Base-by-base conservation (phyloP, 345 rosid species). In the Jatropha curcas region DNA sequence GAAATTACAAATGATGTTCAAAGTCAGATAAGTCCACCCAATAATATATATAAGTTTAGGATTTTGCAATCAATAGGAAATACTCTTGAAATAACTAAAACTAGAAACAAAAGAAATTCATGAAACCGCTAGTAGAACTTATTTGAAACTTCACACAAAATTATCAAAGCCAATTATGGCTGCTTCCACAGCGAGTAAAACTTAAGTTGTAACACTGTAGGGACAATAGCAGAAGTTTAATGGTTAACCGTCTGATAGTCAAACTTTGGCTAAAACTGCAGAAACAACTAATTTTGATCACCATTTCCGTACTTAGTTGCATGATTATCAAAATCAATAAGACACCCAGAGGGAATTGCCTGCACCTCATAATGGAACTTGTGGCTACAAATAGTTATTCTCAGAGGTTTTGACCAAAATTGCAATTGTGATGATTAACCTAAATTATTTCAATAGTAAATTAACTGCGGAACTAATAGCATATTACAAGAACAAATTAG, bases 1-100 rank as follows among this genome's bases (percentile, higher is more conserved):
- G 41, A 63, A 13, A 76, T 11, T 17, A 55, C 41, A 61, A 35
- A 35, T 19, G 20, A 74, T 69, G 45, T 35, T 59, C 52, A 53
- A 58, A 52, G 67, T 72, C 73, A 83, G 80, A 66, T 66, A 66
- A 77, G 19, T 34, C 41, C 50, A 68, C 51, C 50, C 61, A 60
- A 28, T 4, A 58, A 65, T 25, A n/a, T 11, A 34, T 41, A 59
- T 28, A 30, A 68, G 39, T 14, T 16, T 31, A 64, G 20, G 45
- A 16, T 39, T 65, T 50, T 46, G 51, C 34, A 60, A 43, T 39
- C 25, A 56, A 72, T 51, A 48, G 59, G 41, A 52, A 53, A 70
- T 24, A 48, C 35, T 25, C 33, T 53, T 24, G 55, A 53, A 10
- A 22, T 48, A 48, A 48, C 34, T 48, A 45, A 65, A 43, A 24